These are phyloP conservation scores for Xylaria sp. DNA, from an alignment of 2,329 filamentous ascomycete genomes.

Conservation along the genomic window DNA sequence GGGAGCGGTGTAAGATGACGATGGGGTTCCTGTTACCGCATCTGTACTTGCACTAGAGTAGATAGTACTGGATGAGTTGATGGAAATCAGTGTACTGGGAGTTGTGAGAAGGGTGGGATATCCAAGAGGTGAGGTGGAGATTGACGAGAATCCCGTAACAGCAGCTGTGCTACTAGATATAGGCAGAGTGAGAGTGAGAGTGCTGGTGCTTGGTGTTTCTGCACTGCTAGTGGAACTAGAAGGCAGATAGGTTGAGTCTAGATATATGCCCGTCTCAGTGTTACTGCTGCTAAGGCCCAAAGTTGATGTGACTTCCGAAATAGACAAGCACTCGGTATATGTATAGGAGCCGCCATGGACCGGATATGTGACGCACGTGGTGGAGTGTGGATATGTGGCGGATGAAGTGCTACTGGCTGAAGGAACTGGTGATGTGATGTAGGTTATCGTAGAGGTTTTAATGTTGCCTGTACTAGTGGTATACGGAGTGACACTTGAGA, in stretches of 20 bases:
- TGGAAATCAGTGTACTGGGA: conserved; percentile 4
- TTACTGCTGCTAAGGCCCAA: conserved; percentile 17
- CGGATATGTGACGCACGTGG: conserved; percentile 39
- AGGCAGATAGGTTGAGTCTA: background rate
- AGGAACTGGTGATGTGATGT: conserved; percentile 16
- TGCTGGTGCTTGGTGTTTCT: conserved; percentile 22
- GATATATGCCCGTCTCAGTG: conserved; percentile 2
- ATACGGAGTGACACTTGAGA: conserved; percentile 16
- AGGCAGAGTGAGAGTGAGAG: conserved; percentile 23
- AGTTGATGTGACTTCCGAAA: conserved; percentile 26
- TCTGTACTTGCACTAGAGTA: conserved; percentile 31
- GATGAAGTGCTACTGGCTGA: conserved; percentile 17
- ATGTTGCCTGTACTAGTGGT: conserved; percentile 7
- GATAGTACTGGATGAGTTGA: conserved; percentile 22
- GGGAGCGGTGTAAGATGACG: conserved; percentile 10
- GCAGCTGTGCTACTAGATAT: conserved; percentile 34
- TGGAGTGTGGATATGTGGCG: conserved; percentile 30
- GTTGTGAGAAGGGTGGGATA: conserved; percentile 23
- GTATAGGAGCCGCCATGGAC: conserved; percentile 39
- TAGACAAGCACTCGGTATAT: conserved; percentile 39
- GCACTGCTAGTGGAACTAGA: conserved; percentile 6
- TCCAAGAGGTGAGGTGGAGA: background rate
- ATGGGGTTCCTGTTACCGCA: conserved; percentile 32
- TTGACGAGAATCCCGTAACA: conserved; percentile 23
- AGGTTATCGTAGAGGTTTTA: conserved; percentile 11